Evolutionary conservation across 306 rosid species (phyloP).

Genomic region (Vicia faba): DNA sequence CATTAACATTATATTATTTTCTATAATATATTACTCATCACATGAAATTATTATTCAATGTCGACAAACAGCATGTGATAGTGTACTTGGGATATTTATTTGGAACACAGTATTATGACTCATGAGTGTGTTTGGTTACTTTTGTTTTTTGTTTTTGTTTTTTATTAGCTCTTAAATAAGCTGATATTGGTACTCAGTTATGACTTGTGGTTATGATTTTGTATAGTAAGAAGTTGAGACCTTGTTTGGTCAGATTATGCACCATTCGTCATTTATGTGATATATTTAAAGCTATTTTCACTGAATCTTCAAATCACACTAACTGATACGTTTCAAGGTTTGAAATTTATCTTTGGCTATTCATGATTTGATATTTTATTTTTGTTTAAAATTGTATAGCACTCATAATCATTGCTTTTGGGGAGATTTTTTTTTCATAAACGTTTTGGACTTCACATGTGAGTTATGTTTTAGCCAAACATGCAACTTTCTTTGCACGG

Average conservation of each 20-base stretch:
- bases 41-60: neutral
- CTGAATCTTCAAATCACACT: neutral
- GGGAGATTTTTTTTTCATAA: neutral
- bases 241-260: neutral
- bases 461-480: neutral
- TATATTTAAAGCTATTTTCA: neutral
- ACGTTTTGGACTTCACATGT: neutral
- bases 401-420: neutral
- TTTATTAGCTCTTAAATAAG: neutral
- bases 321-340: neutral
- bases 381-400: neutral
- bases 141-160: neutral
- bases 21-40: neutral
- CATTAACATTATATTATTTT: neutral
- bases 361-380: neutral
- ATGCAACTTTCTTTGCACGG: neutral
- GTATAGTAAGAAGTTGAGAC: neutral
- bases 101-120: neutral
- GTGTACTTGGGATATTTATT: neutral
- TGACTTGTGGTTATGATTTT: neutral
- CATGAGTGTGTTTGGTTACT: neutral
- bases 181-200: neutral
- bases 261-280: neutral
- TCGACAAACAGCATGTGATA: conserved; percentile 1
- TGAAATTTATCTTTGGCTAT: neutral